Percentiles rank a stretch among this genome's conserved stretches.
These are phyloP conservation scores for Exserohilum rostratum DNA, from an alignment of 2,329 filamentous ascomycete genomes.

Conservation along the genomic window DNA sequence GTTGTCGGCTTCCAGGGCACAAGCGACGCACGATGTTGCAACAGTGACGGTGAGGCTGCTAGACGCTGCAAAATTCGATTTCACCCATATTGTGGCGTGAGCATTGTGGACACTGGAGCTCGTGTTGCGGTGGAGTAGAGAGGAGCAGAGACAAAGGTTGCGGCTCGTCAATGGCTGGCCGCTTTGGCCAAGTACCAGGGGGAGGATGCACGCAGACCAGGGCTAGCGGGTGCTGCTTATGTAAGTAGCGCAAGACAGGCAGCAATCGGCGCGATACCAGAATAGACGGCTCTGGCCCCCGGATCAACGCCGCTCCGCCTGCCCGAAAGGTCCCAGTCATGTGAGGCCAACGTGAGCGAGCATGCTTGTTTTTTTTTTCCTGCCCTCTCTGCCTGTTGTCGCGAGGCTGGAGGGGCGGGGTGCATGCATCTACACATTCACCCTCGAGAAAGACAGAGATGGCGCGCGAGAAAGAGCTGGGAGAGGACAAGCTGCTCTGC, in stretches of 20 bases:
- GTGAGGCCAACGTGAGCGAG: too few species aligned
- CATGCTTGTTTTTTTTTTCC: too few species aligned
- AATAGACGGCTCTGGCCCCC: not conserved
- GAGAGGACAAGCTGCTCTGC: not conserved
- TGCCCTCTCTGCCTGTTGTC: too few species aligned
- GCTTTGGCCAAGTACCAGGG: not conserved
- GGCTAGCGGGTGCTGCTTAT: conserved; percentile 3
- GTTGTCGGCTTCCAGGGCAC: conserved; percentile 4
- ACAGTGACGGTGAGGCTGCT: not conserved
- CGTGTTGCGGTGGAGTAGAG: conserved; percentile 6
- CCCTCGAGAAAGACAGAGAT: too few species aligned
- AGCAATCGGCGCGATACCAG: not conserved
- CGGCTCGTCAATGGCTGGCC: conserved; percentile 5
- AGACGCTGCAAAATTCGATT: conserved; percentile 8
- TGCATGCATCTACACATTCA: too few species aligned
- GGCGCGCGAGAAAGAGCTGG: too few species aligned
- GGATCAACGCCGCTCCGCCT: too few species aligned
- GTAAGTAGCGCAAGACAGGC: not conserved
- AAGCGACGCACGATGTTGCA: not conserved
- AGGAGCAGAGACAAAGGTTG: not conserved
- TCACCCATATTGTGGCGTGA: conserved; percentile 24
- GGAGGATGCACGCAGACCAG: not conserved
- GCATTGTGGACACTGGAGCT: conserved; percentile 7
- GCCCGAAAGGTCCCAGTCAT: too few species aligned
- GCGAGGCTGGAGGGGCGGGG: too few species aligned